Evolutionary conservation across 2,329 filamentous ascomycete species (phyloP).

Genomic region (Fusarium nelsonii): DNA sequence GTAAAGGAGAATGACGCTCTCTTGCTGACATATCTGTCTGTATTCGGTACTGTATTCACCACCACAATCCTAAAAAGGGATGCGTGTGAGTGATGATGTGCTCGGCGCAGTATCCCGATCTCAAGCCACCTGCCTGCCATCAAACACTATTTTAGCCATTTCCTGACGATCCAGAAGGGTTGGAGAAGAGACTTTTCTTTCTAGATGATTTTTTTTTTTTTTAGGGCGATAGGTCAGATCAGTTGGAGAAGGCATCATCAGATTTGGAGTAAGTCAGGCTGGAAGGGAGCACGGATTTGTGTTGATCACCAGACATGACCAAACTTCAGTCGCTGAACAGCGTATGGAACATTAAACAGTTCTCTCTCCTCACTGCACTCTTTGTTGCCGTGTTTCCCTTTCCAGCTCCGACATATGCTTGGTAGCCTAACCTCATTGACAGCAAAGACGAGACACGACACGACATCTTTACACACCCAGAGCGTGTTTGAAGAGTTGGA

Average conservation of each 20-base stretch:
- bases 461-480: constrained; percentile 29
- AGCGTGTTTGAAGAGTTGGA: constrained; percentile 31
- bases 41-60: neutral
- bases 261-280: constrained; percentile 32
- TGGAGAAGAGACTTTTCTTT: constrained; percentile 23
- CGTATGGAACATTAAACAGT: neutral
- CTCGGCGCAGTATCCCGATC: constrained; percentile 6
- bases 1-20: neutral
- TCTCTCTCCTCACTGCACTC: constrained; percentile 11
- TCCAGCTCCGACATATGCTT: constrained; percentile 12
- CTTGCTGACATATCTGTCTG: neutral
- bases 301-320: constrained; percentile 14
- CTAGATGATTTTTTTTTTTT: neutral
- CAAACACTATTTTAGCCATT: constrained; percentile 19
- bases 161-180: constrained; percentile 11
- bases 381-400: constrained; percentile 27
- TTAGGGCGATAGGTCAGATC: neutral
- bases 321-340: neutral
- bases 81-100: constrained; percentile 21
- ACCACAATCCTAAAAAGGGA: constrained; percentile 2
- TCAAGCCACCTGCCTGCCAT: constrained; percentile 22
- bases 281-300: constrained; percentile 22
- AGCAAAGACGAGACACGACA: neutral
- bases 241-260: constrained; percentile 32
- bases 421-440: constrained; percentile 10